Evolutionary conservation across 2,329 filamentous ascomycete genomes (phyloP).

Genomic region (Claviceps digitariae): DNA sequence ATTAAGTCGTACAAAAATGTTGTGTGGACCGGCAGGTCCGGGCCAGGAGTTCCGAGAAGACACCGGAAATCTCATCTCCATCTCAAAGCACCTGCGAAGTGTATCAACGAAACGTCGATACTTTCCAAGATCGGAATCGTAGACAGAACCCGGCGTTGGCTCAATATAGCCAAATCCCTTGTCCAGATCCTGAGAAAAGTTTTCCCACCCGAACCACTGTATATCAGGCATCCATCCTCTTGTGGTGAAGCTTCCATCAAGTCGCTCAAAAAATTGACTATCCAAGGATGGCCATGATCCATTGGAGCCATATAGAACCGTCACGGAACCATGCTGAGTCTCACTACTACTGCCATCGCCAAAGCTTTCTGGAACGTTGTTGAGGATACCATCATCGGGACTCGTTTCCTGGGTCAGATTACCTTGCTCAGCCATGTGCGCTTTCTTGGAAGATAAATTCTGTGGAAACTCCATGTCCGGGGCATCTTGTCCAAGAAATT

Average conservation of each 20-base stretch:
- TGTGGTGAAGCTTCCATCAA: constrained; percentile 26
- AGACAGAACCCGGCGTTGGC: background rate
- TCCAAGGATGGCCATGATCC: constrained; percentile 21
- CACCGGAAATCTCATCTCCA: constrained; percentile 29
- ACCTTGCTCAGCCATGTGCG: background rate
- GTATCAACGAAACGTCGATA: constrained; percentile 13
- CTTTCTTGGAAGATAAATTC: background rate
- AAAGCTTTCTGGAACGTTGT: background rate
- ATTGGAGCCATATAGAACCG: constrained; percentile 12
- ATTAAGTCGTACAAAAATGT: constrained; percentile 18
- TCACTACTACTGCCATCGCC: background rate
- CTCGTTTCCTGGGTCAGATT: background rate
- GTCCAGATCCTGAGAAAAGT: constrained; percentile 16
- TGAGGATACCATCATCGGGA: background rate
- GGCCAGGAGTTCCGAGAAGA: constrained; percentile 12
- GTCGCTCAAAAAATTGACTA: constrained; percentile 21
- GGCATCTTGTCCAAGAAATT: constrained; percentile 4
- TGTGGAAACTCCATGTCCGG: background rate
- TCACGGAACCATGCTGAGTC: background rate
- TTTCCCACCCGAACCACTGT: constrained; percentile 21
- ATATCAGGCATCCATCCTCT: constrained; percentile 30
- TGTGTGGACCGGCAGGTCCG: constrained; percentile 17
- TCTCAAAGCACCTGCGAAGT: constrained; percentile 28
- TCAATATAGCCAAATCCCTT: constrained; percentile 7
- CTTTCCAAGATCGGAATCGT: constrained; percentile 4